These are phyloP conservation scores for Orobanche coerulescens DNA, from an alignment of 257 asterid species.

Conservation along the genomic window DNA sequence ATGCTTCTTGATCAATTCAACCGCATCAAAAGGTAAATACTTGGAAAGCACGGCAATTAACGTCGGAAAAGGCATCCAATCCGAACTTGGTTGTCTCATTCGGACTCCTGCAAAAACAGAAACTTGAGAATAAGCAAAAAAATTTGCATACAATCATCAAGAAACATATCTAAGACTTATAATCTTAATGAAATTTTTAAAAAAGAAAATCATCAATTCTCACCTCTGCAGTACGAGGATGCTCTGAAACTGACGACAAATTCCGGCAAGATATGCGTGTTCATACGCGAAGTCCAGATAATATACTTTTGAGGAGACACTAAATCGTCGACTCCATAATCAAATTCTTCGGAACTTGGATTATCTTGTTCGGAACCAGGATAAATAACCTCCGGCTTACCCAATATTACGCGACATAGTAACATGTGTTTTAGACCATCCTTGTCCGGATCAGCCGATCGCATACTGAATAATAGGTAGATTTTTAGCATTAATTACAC, in stretches of 20 bases:
- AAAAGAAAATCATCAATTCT: background rate
- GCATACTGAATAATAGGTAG: slow-evolving; percentile 29
- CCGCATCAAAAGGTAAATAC: slow-evolving; percentile 35
- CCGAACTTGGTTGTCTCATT: slow-evolving; percentile 33
- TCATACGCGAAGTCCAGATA: slow-evolving; percentile 50
- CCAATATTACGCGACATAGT: slow-evolving; percentile 58
- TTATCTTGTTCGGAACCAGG: slow-evolving; percentile 32
- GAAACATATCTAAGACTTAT: background rate
- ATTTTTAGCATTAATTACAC: too few relatives aligned
- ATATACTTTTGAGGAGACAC: slow-evolving; percentile 40
- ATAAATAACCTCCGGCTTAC: slow-evolving; percentile 33
- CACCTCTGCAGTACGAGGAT: slow-evolving; percentile 28
- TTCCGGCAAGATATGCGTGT: slow-evolving; percentile 56
- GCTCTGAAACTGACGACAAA: slow-evolving; percentile 41
- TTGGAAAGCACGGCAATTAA: slow-evolving; percentile 34
- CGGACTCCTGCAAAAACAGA: slow-evolving; percentile 19
- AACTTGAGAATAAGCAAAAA: background rate
- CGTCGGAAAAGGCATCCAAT: slow-evolving; percentile 40
- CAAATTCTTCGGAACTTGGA: slow-evolving; percentile 48
- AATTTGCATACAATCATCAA: background rate
- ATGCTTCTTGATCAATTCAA: slow-evolving; percentile 29
- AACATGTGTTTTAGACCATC: slow-evolving; percentile 42
- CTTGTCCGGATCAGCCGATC: slow-evolving; percentile 33
- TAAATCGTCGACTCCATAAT: slow-evolving; percentile 48
- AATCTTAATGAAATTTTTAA: too few relatives aligned